Percentiles rank a stretch among this genome's conserved stretches.
Conservation (phyloP, 495 filamentous ascomycete species). For the Daldinia caldariorum region DNA sequence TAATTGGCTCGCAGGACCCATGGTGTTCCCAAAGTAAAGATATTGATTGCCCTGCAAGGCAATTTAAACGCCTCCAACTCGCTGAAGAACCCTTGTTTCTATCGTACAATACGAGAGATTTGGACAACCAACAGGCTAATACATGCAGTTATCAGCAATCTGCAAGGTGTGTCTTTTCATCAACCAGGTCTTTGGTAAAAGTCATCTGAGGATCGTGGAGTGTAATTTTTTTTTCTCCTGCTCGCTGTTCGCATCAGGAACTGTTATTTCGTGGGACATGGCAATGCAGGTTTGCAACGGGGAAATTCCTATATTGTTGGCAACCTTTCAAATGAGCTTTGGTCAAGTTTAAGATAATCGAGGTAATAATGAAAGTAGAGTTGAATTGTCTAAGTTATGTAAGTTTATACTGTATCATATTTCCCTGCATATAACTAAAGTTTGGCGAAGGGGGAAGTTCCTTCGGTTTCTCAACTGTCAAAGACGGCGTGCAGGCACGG, state of each 20-base stretch:
- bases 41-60: background rate
- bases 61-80: conserved; percentile 13
- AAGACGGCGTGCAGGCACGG: background rate
- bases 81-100: conserved; percentile 5
- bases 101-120: background rate
- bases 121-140: background rate
- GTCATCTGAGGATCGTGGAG: background rate
- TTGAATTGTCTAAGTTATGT: background rate
- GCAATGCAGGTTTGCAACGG: background rate
- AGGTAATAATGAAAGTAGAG: background rate
- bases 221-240: background rate
- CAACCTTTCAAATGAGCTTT: background rate
- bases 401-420: background rate
- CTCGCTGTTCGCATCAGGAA: background rate
- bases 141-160: background rate
- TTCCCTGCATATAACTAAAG: background rate
- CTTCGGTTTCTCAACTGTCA: background rate
- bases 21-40: background rate
- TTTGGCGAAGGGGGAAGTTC: background rate
- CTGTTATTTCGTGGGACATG: background rate
- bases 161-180: background rate
- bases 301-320: background rate
- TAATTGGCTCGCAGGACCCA: conserved; percentile 3
- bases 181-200: conserved; percentile 12
- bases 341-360: background rate